phyloP scores from a whole-genome alignment of 345 rosid genomes.

The Acer negundo region DNA sequence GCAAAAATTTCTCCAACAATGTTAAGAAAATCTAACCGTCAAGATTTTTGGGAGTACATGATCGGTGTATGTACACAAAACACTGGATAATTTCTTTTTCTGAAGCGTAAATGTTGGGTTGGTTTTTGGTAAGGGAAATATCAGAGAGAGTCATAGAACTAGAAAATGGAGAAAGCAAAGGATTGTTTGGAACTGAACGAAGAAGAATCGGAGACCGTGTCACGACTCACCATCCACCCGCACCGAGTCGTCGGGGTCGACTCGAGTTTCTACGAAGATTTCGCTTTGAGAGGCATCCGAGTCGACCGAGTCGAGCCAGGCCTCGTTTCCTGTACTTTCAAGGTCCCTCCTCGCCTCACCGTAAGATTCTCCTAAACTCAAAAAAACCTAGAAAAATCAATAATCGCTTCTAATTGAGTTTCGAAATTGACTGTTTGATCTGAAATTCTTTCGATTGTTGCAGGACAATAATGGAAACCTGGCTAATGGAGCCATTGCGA shows the following conservation, averaged over 20 bases:
- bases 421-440: neutral
- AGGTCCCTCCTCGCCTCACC: conserved; percentile 85
- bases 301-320: conserved; percentile 79
- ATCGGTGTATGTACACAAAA: no score
- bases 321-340: conserved; percentile 67
- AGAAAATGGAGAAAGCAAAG: no score
- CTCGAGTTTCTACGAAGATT: conserved; percentile 64
- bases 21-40: no score
- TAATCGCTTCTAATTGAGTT: neutral
- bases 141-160: no score
- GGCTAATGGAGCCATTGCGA: conserved; percentile 79
- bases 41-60: no score
- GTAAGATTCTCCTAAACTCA: conserved; percentile 36
- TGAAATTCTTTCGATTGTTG: conserved; percentile 10
- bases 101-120: no score
- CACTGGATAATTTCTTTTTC: no score
- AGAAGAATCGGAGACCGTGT: conserved; percentile 49
- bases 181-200: conserved; percentile 36
- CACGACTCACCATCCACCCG: conserved; percentile 46
- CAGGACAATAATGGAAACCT: conserved; percentile 79
- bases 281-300: conserved; percentile 66
- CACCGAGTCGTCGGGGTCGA: conserved; percentile 38
- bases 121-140: no score
- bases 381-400: neutral
- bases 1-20: no score